phyloP scores from a whole-genome alignment of 495 filamentous ascomycete species.

The Hypoxylon rickii region DNA sequence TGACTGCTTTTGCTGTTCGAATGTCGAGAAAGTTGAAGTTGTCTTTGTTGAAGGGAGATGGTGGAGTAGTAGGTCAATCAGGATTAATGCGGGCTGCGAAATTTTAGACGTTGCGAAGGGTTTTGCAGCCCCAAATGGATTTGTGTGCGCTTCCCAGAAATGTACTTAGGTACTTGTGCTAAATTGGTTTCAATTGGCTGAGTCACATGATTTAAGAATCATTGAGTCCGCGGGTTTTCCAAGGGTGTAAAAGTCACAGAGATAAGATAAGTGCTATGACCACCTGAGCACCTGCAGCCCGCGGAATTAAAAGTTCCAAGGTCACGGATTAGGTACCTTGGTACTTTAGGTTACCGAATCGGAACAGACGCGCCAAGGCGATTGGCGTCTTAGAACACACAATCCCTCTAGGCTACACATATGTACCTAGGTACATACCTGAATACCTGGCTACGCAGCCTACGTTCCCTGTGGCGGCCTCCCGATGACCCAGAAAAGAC shows the following conservation, averaged over 20 bases:
- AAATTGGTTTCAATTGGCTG: not conserved
- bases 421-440: too few relatives aligned
- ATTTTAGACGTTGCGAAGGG: slow-evolving; percentile 37
- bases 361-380: not conserved
- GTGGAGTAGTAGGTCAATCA: slow-evolving; percentile 36
- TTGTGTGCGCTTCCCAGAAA: slow-evolving; percentile 36
- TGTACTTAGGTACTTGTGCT: too few relatives aligned
- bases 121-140: slow-evolving; percentile 44
- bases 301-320: too few relatives aligned
- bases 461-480: slow-evolving; percentile 34
- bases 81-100: slow-evolving; percentile 21
- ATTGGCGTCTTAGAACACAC: too few relatives aligned
- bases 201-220: slow-evolving; percentile 35
- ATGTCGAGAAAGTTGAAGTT: slow-evolving; percentile 46
- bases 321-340: too few relatives aligned
- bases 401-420: too few relatives aligned
- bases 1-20: slow-evolving; percentile 61
- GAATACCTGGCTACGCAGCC: too few relatives aligned
- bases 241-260: too few relatives aligned
- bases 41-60: slow-evolving; percentile 40
- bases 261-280: slow-evolving; percentile 1
- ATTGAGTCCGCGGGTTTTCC: too few relatives aligned
- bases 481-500: too few relatives aligned
- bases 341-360: not conserved
- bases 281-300: too few relatives aligned